Evolutionary conservation across 1,284 basidiomycete genomes (phyloP).

Genomic region (Apiotrichum porosum): DNA sequence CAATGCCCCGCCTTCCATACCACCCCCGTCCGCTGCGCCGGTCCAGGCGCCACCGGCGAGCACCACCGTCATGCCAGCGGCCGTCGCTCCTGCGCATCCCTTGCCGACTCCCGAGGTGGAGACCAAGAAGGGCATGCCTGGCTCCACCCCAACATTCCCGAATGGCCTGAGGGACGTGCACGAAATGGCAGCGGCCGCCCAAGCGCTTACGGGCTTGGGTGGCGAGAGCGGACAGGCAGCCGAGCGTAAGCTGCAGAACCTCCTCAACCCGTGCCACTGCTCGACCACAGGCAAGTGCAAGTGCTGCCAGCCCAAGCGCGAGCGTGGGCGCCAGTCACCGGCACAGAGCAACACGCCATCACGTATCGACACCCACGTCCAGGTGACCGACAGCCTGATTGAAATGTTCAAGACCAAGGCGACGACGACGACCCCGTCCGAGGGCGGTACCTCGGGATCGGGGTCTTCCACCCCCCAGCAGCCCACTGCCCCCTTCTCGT

Average conservation of each 20-base stretch:
- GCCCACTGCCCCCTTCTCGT: neutral
- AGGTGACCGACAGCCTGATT: conserved; percentile 25
- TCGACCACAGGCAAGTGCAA: conserved; percentile 50
- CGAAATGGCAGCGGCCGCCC: conserved; percentile 45
- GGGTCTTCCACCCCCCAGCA: conserved; percentile 14
- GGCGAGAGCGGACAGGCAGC: conserved; percentile 23
- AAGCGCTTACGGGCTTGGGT: conserved; percentile 36
- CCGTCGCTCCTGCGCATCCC: neutral
- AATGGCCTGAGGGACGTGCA: conserved; percentile 49
- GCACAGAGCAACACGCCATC: neutral
- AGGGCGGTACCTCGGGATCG: conserved; percentile 9
- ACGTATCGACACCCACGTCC: conserved; percentile 3
- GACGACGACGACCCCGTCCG: conserved; percentile 11
- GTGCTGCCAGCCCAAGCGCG: conserved; percentile 58
- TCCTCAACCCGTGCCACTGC: conserved; percentile 50
- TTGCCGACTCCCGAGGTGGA: conserved; percentile 13
- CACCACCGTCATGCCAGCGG: neutral
- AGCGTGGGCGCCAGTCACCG: conserved; percentile 4
- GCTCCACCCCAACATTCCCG: conserved; percentile 43
- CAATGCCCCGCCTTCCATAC: conserved; percentile 50
- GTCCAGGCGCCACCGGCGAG: neutral
- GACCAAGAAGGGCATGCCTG: conserved; percentile 41
- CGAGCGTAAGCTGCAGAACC: conserved; percentile 28
- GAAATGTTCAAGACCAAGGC: conserved; percentile 36
- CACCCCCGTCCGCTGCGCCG: neutral